Evolutionary conservation across 805 yeast genomes (phyloP).

Genomic region (Wickerhamiella spandovensis): DNA sequence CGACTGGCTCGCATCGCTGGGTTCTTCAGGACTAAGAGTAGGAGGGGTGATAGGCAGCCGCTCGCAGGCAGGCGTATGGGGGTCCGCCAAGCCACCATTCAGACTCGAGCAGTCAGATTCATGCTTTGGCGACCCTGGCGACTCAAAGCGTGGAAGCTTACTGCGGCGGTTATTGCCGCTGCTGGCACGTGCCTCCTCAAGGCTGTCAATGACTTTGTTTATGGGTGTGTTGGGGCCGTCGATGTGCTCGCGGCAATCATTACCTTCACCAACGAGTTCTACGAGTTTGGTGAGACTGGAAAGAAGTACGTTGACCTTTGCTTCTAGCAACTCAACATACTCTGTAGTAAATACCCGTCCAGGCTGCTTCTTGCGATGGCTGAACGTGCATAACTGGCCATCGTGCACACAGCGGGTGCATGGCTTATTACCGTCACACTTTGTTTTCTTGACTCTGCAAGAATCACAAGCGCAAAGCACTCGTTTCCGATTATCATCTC

Average conservation of each 20-base stretch:
- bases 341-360: neutral
- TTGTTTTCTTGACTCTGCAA: neutral
- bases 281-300: neutral
- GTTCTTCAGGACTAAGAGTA: neutral
- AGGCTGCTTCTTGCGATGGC: constrained; percentile 1
- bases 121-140: neutral
- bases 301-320: neutral
- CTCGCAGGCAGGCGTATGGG: neutral
- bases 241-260: neutral
- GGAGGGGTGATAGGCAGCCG: neutral
- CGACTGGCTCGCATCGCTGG: neutral
- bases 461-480: constrained; percentile 1
- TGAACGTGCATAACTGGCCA: neutral
- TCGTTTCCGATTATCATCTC: neutral
- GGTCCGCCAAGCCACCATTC: neutral
- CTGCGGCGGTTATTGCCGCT: neutral
- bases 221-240: neutral
- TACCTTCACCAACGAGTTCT: neutral
- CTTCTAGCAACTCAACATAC: constrained; percentile 1
- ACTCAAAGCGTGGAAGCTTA: neutral
- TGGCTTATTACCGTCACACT: constrained; percentile 1
- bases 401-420: neutral
- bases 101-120: neutral
- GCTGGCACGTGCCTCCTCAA: neutral
- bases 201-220: neutral